These are phyloP conservation scores for Avicennia marina DNA, from an alignment of 257 asterid genomes.

Conservation along the genomic window DNA sequence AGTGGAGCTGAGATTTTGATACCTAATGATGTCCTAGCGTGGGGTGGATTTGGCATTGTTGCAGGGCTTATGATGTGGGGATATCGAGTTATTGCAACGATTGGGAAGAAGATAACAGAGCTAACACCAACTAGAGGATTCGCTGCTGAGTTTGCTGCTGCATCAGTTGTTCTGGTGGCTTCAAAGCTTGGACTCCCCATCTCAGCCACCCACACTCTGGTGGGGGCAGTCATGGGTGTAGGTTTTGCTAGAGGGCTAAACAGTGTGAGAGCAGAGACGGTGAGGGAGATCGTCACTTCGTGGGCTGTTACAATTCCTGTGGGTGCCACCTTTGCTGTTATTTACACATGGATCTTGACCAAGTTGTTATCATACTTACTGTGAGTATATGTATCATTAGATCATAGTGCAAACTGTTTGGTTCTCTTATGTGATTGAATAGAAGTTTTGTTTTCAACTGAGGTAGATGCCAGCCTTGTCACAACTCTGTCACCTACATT, in stretches of 20 bases:
- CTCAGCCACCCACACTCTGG: conserved; percentile 91
- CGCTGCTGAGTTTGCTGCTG: conserved; percentile 98
- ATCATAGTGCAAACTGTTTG: too few relatives aligned
- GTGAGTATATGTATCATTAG: conserved; percentile 21
- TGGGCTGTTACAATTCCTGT: conserved; percentile 90
- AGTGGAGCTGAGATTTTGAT: conserved; percentile 59
- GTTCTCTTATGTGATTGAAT: too few relatives aligned
- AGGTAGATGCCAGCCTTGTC: too few relatives aligned
- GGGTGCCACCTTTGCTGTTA: conserved; percentile 76
- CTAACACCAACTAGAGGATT: conserved; percentile 90
- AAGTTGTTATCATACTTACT: conserved; percentile 52
- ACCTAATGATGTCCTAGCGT: conserved; percentile 78
- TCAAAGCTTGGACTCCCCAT: conserved; percentile 87
- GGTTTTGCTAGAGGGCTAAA: conserved; percentile 93
- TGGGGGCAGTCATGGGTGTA: conserved; percentile 97
- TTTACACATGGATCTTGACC: conserved; percentile 80
- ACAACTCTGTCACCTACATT: too few relatives aligned
- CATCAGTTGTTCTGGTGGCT: conserved; percentile 80
- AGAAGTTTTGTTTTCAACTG: too few relatives aligned
- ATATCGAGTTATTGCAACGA: conserved; percentile 77
- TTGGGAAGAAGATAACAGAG: conserved; percentile 93
- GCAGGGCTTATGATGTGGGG: conserved; percentile 96
- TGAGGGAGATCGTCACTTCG: conserved; percentile 83
- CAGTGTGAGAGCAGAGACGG: conserved; percentile 90
- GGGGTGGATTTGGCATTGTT: conserved; percentile 97